phyloP scores from a whole-genome alignment of 768 basidiomycete species.

The Zangia roseola region DNA sequence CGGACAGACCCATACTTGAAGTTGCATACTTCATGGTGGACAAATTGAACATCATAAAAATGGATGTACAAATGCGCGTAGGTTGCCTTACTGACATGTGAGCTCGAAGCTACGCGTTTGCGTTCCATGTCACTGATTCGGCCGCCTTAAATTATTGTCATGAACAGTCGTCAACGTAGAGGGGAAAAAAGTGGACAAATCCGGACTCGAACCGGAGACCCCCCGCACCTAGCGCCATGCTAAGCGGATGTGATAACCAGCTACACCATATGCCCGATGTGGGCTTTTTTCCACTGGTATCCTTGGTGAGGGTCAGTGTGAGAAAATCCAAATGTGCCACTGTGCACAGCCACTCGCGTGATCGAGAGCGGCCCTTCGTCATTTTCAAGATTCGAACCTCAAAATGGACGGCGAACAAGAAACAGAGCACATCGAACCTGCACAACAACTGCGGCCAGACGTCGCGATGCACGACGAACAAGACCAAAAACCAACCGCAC shows the following conservation, averaged over 20 bases:
- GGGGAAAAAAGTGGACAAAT: constrained; percentile 35
- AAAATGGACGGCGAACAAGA: constrained; percentile 25
- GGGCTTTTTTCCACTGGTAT: too few species aligned
- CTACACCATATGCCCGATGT: constrained; percentile 37
- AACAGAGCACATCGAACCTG: neutral
- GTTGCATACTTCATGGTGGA: too few species aligned
- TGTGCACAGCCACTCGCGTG: constrained; percentile 26
- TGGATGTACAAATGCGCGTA: too few species aligned
- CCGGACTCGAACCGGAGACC: constrained; percentile 42
- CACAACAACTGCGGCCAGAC: neutral
- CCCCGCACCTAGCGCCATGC: constrained; percentile 35
- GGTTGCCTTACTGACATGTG: too few species aligned
- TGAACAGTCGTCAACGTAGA: too few species aligned
- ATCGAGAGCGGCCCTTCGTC: constrained; percentile 25
- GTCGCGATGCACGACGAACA: constrained; percentile 26
- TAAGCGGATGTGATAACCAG: constrained; percentile 42
- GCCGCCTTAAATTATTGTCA: too few species aligned
- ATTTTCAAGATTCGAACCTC: constrained; percentile 22
- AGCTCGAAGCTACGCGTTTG: too few species aligned
- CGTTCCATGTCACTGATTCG: too few species aligned
- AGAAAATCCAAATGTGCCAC: neutral
- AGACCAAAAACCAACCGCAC: constrained; percentile 6
- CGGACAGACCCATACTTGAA: too few species aligned
- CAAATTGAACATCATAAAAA: too few species aligned
- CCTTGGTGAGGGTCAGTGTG: neutral